Evolutionary conservation across 306 rosid species (phyloP), one percentile per base, ranked within the genome.

Genomic region (Hylodesmum podocarpum): DNA sequence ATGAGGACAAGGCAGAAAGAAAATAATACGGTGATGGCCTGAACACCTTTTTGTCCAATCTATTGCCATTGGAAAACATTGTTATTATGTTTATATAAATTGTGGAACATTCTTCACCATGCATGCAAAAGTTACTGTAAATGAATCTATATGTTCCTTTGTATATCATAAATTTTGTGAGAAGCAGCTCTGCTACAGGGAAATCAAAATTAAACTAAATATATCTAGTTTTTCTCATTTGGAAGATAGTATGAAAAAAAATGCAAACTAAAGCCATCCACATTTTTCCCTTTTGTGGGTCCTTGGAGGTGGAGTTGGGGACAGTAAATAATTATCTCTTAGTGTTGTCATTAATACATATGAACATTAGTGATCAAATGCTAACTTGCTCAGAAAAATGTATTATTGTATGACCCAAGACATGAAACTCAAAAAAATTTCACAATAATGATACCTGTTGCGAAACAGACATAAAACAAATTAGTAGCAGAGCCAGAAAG

Each of bases 191-290:
- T 5, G 11, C 25, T 39, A 22, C 0, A n/a, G 18, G 15, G n/a
- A 55, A 37, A 50, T 65, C 57, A 16, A 51, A 61, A 66, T 40
- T 66, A 53, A 78, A 68, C 59, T 40, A 66, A 7, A n/a, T 37
- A n/a, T 37, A 54, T 55, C 53, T 15, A 37, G 67, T 39, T 57
- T 15, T 18, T 4, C 4, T 39, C 16, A 18, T 64, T 28, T 40
- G 34, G 36, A 55, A 46, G 27, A 18, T n/a, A n/a, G n/a, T n/a
- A n/a, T n/a, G n/a, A n/a, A n/a, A n/a, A 31, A 2, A 50, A 14
- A 71, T 21, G 22, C 33, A 13, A 71, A 34, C 31, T 71, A 51
- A 21, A 53, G 18, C 27, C 37, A 53, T 12, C 29, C 21, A 29
- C 49, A 50, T 19, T 18, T 51, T 36, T 21, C 24, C 9, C 21